phyloP scores from a whole-genome alignment of 2,329 filamentous ascomycete genomes.

The Aspergillus vadensis region DNA sequence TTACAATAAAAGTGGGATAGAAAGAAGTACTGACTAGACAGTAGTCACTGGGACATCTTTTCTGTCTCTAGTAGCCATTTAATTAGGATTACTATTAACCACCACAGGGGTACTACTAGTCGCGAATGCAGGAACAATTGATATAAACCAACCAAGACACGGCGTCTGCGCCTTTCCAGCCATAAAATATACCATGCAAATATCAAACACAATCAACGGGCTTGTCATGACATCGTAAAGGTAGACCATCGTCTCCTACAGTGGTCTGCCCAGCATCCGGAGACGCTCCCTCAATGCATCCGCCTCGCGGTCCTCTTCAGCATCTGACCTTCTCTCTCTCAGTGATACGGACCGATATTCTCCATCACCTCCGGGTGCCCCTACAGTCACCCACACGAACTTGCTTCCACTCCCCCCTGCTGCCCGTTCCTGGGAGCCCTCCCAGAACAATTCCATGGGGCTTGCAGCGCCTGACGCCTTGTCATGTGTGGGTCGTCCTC shows the following conservation, averaged over 20 bases:
- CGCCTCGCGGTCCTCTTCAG: constrained; percentile 31
- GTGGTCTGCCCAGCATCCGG: constrained; percentile 26
- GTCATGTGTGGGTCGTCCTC: constrained; percentile 32
- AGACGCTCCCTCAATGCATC: constrained; percentile 34
- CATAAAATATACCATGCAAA: not conserved
- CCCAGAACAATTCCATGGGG: constrained; percentile 41
- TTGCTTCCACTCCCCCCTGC: constrained; percentile 51
- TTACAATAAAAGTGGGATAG: no score
- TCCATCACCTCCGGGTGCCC: constrained; percentile 50
- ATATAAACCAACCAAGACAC: not conserved
- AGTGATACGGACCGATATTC: constrained; percentile 44
- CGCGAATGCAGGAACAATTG: not conserved
- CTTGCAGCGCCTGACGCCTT: constrained; percentile 2
- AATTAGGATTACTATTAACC: not conserved
- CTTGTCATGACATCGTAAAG: constrained; percentile 3
- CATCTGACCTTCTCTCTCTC: constrained; percentile 28
- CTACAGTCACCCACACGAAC: constrained; percentile 55
- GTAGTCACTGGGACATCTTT: no score
- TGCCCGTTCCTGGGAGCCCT: constrained; percentile 44
- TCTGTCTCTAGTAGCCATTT: not conserved
- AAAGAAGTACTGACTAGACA: no score
- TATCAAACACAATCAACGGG: not conserved
- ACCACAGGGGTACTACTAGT: not conserved
- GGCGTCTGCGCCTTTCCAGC: not conserved
- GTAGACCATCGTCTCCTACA: not conserved